These are phyloP conservation scores for Trichocladium antarcticum DNA, from an alignment of 495 filamentous ascomycete species.

Conservation along the genomic window DNA sequence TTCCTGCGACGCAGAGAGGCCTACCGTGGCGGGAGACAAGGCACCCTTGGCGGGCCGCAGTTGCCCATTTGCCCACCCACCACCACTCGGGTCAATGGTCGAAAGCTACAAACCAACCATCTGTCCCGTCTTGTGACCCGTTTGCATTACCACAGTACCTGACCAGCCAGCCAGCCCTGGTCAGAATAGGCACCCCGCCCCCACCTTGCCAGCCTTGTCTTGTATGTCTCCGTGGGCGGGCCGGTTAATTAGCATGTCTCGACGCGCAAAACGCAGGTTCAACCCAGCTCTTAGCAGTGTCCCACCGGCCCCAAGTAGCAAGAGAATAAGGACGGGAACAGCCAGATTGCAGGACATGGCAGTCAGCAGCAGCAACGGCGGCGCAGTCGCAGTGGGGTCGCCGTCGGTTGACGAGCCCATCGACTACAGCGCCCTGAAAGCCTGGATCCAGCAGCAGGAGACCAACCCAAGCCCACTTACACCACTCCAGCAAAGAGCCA, in stretches of 20 bases:
- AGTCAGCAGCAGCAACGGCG: neutral
- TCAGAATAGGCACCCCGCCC: neutral
- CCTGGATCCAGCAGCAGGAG: constrained; percentile 29
- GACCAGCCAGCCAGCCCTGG: neutral
- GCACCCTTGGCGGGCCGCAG: no score
- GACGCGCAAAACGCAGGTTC: no score
- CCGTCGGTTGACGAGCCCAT: constrained; percentile 3
- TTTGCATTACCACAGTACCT: no score
- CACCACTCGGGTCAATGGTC: no score
- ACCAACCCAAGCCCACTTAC: constrained; percentile 23
- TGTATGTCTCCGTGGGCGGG: no score
- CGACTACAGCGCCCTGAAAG: constrained; percentile 25
- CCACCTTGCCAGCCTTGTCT: neutral
- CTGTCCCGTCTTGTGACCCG: no score
- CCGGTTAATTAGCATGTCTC: no score
- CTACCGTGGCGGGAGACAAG: no score
- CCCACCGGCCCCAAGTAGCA: neutral
- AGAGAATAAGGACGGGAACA: neutral
- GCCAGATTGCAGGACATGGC: neutral
- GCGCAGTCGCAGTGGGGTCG: neutral
- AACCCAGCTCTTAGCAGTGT: neutral
- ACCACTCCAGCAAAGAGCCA: constrained; percentile 20
- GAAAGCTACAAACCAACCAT: no score
- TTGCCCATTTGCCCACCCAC: no score
- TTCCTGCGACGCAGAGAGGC: no score